Evolutionary conservation across 2,329 filamentous ascomycete genomes (phyloP).

Genomic region (Pseudocercospora fijiensis): DNA sequence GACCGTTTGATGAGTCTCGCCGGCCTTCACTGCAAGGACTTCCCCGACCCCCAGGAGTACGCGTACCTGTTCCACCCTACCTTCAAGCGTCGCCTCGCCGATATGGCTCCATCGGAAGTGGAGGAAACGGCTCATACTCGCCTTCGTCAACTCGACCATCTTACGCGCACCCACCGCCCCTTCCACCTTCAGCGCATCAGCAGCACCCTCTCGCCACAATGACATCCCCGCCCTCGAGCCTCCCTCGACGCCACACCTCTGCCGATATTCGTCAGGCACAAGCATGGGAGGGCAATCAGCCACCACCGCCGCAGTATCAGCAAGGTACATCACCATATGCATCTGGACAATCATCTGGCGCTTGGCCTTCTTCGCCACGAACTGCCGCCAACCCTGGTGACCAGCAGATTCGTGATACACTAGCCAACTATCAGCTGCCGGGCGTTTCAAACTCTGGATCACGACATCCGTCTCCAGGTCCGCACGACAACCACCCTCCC

Average conservation of each 20-base stretch:
- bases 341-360: slow-evolving; percentile 60
- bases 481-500: slow-evolving; percentile 37
- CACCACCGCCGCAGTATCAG: slow-evolving; percentile 47
- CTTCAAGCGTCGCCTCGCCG: slow-evolving; percentile 74
- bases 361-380: slow-evolving; percentile 67
- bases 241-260: slow-evolving; percentile 84
- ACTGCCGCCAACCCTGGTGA: slow-evolving; percentile 51
- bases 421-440: slow-evolving; percentile 65
- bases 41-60: slow-evolving; percentile 63
- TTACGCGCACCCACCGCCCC: slow-evolving; percentile 57
- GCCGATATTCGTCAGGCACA: slow-evolving; percentile 77
- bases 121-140: slow-evolving; percentile 62
- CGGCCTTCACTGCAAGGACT: slow-evolving; percentile 61
- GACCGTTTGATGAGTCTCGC: slow-evolving; percentile 80
- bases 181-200: slow-evolving; percentile 54
- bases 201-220: slow-evolving; percentile 60
- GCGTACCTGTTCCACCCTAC: slow-evolving; percentile 77
- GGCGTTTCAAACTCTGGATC: slow-evolving; percentile 46
- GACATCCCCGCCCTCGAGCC: slow-evolving; percentile 61
- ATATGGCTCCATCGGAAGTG: slow-evolving; percentile 75
- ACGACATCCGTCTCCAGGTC: slow-evolving; percentile 47
- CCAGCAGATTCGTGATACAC: slow-evolving; percentile 61
- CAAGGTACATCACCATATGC: slow-evolving; percentile 61
- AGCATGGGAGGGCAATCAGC: slow-evolving; percentile 71
- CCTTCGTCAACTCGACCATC: slow-evolving; percentile 70